Evolutionary conservation across 805 yeast species (phyloP).

Genomic region (Candida odintsovae): DNA sequence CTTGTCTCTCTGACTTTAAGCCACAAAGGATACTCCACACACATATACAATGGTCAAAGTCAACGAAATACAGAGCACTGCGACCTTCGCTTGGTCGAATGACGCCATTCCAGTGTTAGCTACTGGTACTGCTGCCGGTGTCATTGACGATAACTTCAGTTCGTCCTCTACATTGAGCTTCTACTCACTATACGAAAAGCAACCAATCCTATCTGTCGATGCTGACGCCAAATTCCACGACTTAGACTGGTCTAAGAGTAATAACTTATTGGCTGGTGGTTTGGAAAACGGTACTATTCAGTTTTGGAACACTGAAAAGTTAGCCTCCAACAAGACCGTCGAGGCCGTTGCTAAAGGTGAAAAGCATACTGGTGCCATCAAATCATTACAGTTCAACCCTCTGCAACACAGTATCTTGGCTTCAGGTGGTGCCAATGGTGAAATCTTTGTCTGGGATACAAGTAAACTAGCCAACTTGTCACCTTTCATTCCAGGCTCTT

Average conservation of each 20-base stretch:
- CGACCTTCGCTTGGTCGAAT: conserved; percentile 95
- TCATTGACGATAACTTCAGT: conserved; percentile 83
- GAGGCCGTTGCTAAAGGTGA: conserved; percentile 47
- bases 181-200: conserved; percentile 50
- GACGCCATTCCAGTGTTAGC: conserved; percentile 70
- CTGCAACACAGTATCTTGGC: conserved; percentile 66
- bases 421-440: conserved; percentile 86
- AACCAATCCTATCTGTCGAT: conserved; percentile 39
- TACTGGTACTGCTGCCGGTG: conserved; percentile 94
- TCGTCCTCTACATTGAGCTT: conserved; percentile 73
- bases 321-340: conserved; percentile 38
- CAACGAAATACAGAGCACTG: conserved; percentile 76
- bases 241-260: conserved; percentile 74
- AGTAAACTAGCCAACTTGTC: conserved; percentile 46
- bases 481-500: conserved; percentile 63
- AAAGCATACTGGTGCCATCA: conserved; percentile 66
- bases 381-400: conserved; percentile 72
- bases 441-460: conserved; percentile 87
- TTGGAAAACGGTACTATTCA: conserved; percentile 77
- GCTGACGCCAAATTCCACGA: conserved; percentile 67
- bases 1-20: neutral
- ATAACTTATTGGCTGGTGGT: conserved; percentile 77
- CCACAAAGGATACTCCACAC: neutral
- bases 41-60: conserved; percentile 60
- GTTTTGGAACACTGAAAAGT: conserved; percentile 62